Evolutionary conservation across 75 land plant species (phyloP).

Genomic region (Sequoiadendron giganteum): DNA sequence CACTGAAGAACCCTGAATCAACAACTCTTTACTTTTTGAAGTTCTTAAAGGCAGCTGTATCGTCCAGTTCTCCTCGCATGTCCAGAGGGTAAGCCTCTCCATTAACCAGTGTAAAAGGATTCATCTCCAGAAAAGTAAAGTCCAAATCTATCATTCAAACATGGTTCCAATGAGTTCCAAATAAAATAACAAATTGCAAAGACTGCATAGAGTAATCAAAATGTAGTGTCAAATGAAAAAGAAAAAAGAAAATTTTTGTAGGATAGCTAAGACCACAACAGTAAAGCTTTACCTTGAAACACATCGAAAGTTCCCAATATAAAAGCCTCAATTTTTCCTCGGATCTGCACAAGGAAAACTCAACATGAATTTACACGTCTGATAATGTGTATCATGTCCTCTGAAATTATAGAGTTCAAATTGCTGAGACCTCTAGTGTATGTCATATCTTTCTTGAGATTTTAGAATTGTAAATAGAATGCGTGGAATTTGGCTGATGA

Average conservation of each 20-base stretch:
- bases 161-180: neutral
- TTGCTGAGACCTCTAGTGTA: neutral
- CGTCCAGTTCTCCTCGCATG: slow-evolving; percentile 60
- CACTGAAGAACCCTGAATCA: neutral
- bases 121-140: slow-evolving; percentile 57
- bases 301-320: slow-evolving; percentile 42
- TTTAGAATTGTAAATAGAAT: neutral
- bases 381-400: too few relatives aligned
- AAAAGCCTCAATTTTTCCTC: slow-evolving; percentile 47
- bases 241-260: neutral
- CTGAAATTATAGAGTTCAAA: neutral
- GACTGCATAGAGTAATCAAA: neutral
- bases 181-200: neutral
- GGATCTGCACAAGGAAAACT: slow-evolving; percentile 31
- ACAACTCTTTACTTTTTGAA: slow-evolving; percentile 40
- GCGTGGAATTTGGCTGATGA: neutral
- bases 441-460: neutral
- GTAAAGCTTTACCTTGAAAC: slow-evolving; percentile 29
- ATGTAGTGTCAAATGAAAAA: neutral
- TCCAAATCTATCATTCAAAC: slow-evolving; percentile 38
- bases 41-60: slow-evolving; percentile 54
- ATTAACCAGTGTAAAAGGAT: slow-evolving; percentile 50
- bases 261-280: neutral
- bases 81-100: slow-evolving; percentile 55
- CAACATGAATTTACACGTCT: neutral